Evolutionary conservation across 2,329 filamentous ascomycete species (phyloP), one percentile per base, ranked within the genome.

Genomic region (Neoscytalidium dimidiatum): DNA sequence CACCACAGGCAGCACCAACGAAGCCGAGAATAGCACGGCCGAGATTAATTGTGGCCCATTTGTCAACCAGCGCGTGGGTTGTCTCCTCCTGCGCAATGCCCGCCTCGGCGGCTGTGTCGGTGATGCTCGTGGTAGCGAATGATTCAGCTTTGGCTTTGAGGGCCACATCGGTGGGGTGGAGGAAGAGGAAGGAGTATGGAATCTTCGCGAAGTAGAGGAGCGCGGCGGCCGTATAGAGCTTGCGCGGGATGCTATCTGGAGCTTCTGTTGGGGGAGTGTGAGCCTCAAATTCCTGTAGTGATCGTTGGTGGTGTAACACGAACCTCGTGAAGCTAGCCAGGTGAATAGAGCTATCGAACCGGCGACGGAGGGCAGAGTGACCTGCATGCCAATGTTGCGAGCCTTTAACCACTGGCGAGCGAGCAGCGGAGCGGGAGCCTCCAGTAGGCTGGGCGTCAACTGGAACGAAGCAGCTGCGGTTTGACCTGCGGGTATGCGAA

Each of bases 21-120:
- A 76, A 48, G 2, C 74, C 69, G 8, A 82, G 69, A 7, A 76
- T 62, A 2, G 77, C 75, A 19, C 83, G 71, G 5, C 74, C 80
- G 38, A 87, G 67, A 69, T 87, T 87, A 69, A 86, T 70, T 57
- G 79, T 75, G 3, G 79, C 85, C 86, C 86, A 88, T 65, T 75
- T 77, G 69, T 88, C 85, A 41, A 88, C 78, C 68, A 88, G 72
- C 65, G 75, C 78, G 73, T 85, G 84, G 7, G 79, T 78, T 0
- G 77, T 82, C 74, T 83, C 81, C 49, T 78, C 79, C 49, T 64
- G 23, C 29, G 69, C 71, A 31, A 77, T 28, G 3, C 75, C 78
- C 4, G 71, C 70, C 64, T 83, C 82, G 1, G 72, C 73, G 14
- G 71, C 73, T 19, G 78, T 73, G 63, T 80, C 79, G 28, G 73